Evolutionary conservation across 2,329 filamentous ascomycete species (phyloP).

Genomic region (Xylaria sp.): DNA sequence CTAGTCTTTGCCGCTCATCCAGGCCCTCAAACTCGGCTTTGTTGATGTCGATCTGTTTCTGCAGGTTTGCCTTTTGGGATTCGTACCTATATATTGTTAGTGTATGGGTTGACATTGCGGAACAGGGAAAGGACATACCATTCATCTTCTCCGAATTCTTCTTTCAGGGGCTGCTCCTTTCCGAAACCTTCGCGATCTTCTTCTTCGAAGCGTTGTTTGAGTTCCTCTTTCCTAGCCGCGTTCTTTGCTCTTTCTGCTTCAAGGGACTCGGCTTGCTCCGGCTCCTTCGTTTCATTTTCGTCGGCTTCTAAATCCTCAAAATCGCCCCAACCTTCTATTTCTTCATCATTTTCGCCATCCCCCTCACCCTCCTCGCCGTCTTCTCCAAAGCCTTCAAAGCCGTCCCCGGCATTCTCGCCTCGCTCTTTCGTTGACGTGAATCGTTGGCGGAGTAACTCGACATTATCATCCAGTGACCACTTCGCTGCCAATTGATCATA

Average conservation of each 20-base stretch:
- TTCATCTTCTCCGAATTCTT: constrained; percentile 95
- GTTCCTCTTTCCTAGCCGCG: constrained; percentile 90
- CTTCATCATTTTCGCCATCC: constrained; percentile 30
- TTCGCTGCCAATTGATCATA: constrained; percentile 84
- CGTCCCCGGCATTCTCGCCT: constrained; percentile 62
- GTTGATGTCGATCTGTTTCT: constrained; percentile 98
- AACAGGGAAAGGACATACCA: constrained; percentile 81
- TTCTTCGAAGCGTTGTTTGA: constrained; percentile 94
- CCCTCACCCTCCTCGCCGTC: constrained; percentile 74
- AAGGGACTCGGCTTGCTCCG: constrained; percentile 63
- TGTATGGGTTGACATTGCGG: neutral
- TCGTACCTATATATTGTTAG: constrained; percentile 32
- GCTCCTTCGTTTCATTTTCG: constrained; percentile 64
- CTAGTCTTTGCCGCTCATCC: constrained; percentile 82
- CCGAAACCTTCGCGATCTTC: constrained; percentile 96
- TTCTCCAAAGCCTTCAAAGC: constrained; percentile 64
- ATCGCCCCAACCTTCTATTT: constrained; percentile 60
- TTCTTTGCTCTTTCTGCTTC: constrained; percentile 92
- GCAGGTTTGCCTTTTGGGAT: constrained; percentile 85
- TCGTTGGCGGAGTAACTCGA: constrained; percentile 77
- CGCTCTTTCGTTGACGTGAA: constrained; percentile 77
- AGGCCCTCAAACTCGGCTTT: constrained; percentile 89
- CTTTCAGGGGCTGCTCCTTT: constrained; percentile 65
- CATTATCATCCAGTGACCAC: constrained; percentile 82
- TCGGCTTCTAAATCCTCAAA: constrained; percentile 89